Evolutionary conservation across 2,329 filamentous ascomycete genomes (phyloP), one percentile per base, ranked within the genome.

Genomic region (Apiospora arundinis): DNA sequence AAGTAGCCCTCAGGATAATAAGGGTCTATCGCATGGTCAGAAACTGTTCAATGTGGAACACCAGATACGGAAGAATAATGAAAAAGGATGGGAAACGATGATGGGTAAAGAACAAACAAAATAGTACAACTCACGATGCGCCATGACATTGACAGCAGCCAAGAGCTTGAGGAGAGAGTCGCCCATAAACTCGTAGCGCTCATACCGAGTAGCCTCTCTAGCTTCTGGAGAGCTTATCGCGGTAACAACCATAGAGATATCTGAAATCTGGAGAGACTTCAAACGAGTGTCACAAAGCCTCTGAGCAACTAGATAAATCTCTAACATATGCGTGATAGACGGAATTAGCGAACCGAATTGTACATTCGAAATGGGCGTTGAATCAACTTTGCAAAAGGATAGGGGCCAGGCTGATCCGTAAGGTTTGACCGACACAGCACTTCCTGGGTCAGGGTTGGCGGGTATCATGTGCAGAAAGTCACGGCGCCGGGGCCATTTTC

Each of bases 111-210:
- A 11, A 21, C 2, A 6, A 63, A 44, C 16, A n/a, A 32, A 7
- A n/a, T 49, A 37, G 63, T 23, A 25, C 12, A 32, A 80, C 87
- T 80, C 78, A 90, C 88, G 78, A 28, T 85, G 80, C 0, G 86
- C 85, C 23, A 85, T 83, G 3, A 95, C 85, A 70, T 94, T 91
- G 1, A 94, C 79, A 0, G 91, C 90, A 0, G 92, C 87, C 66
- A 89, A 90, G 71, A 92, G 89, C 77, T 98, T 98, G 48, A 98
- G 85, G 1, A 97, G 85, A 0, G 90, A 91, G 77, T 98, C 95
- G 0, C 96, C 96, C 0, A 98, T 83, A 75, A 97, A 97, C 78
- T 98, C 96, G 0, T 97, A 84, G 2, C 92, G 86, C 76, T 98
- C 92, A 78, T 98, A 98, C 74, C 97, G 88, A 0, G 85, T 86